Evolutionary conservation across 2,329 filamentous ascomycete species (phyloP), one percentile per base, ranked within the genome.

Genomic region (Ascochyta fabae): DNA sequence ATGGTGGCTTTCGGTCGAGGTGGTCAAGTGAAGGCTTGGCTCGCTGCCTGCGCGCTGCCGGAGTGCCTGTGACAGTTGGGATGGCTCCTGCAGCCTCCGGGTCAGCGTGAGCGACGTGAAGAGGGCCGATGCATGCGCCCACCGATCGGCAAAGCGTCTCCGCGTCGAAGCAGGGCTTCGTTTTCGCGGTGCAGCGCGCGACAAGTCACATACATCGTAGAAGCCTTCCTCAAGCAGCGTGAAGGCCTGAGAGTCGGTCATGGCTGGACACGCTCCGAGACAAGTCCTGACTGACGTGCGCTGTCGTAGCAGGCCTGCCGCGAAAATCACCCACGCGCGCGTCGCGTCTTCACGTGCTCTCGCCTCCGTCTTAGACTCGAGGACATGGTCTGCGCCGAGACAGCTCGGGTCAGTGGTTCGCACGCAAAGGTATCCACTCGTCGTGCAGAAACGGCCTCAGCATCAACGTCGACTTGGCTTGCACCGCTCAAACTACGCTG

Each of bases 21-120:
- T 61, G 53, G 65, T 70, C 59, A 69, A 68, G 45, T 61, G 64
- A 10, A 69, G 35, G 33, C 55, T 47, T 45, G 48, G 51, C 36
- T 64, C 55, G 59, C 53, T 65, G 62, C 65, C 68, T 62, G 66
- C 66, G 38, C 72, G 72, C 66, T 74, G 69, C 64, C 65, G 53
- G 47, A 75, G 70, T 56, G 67, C 61, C 56, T 74, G 69, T 26
- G 73, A 75, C 24, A 75, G 70, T 60, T 73, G 70, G 13, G 67
- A 73, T 43, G 73, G 72, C 59, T 75, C 71, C 73, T 75, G 59
- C 60, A 58, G 63, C 58, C 65, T 58, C 41, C 53, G 34, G 31
- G 58, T 67, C 52, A 68, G 66, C 60, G 58, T 67, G 51, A 68
- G 66, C 60, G 54, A 56, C 22, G 35, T n/a, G 53, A 48, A 48